These are phyloP conservation scores for Mucuna pruriens DNA, from an alignment of 306 rosid genomes.

Conservation along the genomic window DNA sequence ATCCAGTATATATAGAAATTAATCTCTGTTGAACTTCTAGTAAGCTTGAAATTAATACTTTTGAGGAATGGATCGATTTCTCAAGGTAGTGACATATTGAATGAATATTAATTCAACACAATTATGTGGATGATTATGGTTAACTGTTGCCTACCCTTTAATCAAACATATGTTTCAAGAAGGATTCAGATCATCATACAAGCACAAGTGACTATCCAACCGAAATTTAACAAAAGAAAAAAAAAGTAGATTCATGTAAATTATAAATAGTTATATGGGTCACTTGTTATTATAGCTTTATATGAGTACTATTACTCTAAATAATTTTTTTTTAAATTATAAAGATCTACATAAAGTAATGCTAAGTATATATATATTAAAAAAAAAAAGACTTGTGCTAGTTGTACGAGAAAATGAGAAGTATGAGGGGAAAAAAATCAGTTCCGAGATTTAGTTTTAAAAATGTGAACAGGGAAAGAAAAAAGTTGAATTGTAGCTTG, in stretches of 20 bases:
- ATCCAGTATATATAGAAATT: slow-evolving; percentile 20
- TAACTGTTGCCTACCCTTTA: slow-evolving; percentile 2
- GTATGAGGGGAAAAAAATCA: neutral
- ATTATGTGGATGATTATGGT: neutral
- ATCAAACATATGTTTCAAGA: neutral
- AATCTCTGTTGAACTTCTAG: slow-evolving; percentile 16
- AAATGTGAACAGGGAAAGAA: slow-evolving; percentile 26
- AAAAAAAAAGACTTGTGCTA: neutral
- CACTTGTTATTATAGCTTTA: neutral
- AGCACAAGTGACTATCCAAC: neutral
- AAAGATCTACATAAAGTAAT: neutral
- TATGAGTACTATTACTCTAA: neutral
- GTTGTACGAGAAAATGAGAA: neutral
- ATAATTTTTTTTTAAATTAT: neutral
- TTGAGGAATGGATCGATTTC: slow-evolving; percentile 2
- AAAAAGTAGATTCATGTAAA: neutral
- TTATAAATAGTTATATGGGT: neutral
- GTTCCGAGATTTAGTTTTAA: neutral
- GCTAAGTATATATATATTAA: neutral
- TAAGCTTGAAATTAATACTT: neutral
- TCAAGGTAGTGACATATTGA: slow-evolving; percentile 16
- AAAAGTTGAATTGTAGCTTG: slow-evolving; percentile 17
- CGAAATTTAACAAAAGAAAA: neutral
- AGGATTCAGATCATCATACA: neutral
- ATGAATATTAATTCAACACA: slow-evolving; percentile 12